A percentile compares a stretch with the other conserved stretches of the same genome.
phyloP scores from a whole-genome alignment of 2,329 filamentous ascomycete species.

The Fusarium drepaniforme region DNA sequence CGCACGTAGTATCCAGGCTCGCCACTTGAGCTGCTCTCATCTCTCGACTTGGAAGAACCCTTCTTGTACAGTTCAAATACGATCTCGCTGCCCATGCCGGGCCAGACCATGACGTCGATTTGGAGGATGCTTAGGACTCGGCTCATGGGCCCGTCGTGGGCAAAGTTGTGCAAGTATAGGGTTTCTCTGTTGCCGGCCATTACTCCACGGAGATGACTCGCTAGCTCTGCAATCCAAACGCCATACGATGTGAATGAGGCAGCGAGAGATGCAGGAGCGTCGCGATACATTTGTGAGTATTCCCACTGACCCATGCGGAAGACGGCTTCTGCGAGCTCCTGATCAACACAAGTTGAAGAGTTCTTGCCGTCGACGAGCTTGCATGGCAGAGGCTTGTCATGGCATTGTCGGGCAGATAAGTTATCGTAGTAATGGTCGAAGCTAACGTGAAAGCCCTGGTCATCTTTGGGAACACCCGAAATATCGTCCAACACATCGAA shows the following conservation, averaged over 20 bases:
- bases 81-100: slow-evolving; percentile 83
- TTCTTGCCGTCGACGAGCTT: slow-evolving; percentile 60
- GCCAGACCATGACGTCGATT: slow-evolving; percentile 81
- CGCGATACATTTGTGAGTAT: slow-evolving; percentile 83
- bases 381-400: slow-evolving; percentile 79
- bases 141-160: slow-evolving; percentile 81
- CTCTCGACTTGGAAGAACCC: slow-evolving; percentile 5
- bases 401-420: slow-evolving; percentile 82
- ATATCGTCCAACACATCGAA: slow-evolving; percentile 74
- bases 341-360: slow-evolving; percentile 70
- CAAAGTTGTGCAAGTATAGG: slow-evolving; percentile 80
- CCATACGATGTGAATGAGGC: slow-evolving; percentile 74
- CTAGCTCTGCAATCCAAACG: slow-evolving; percentile 80
- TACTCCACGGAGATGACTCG: slow-evolving; percentile 70
- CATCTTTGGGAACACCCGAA: slow-evolving; percentile 70
- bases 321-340: slow-evolving; percentile 73
- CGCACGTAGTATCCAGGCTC: slow-evolving; percentile 65
- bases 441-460: slow-evolving; percentile 74
- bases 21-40: slow-evolving; percentile 4
- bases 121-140: slow-evolving; percentile 76
- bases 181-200: slow-evolving; percentile 54
- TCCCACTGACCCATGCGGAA: slow-evolving; percentile 85
- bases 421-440: slow-evolving; percentile 91
- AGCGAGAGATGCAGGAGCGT: slow-evolving; percentile 70
- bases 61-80: slow-evolving; percentile 78